Evolutionary conservation across 352 stramenopile genomes (phyloP).

Genomic region (Plasmopara viticola): DNA sequence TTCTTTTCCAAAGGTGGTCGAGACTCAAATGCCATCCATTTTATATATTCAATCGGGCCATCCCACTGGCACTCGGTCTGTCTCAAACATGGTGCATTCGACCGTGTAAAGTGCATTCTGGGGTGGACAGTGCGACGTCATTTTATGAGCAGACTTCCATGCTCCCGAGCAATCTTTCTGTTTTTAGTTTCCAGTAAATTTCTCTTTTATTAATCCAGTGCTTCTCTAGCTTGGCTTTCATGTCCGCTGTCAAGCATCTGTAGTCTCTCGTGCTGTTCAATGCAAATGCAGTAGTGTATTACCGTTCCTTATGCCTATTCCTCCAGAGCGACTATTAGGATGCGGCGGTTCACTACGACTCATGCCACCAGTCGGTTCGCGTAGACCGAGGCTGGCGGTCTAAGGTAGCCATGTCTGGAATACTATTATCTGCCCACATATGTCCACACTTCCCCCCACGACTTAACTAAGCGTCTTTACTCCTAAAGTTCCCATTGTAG

Average conservation of each 20-base stretch:
- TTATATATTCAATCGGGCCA: constrained; percentile 84
- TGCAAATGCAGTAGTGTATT: too few species aligned
- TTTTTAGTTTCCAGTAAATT: constrained; percentile 47
- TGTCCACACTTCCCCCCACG: too few species aligned
- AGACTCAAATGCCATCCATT: constrained; percentile 93
- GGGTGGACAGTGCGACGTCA: constrained; percentile 61
- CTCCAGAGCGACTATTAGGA: too few species aligned
- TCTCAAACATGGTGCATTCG: constrained; percentile 94
- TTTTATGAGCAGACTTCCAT: constrained; percentile 79
- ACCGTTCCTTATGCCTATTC: too few species aligned
- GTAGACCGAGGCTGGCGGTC: too few species aligned
- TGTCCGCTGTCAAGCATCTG: constrained; percentile 42
- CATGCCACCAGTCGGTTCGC: too few species aligned
- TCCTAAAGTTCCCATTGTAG: too few species aligned
- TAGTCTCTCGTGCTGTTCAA: too few species aligned
- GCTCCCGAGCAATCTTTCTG: constrained; percentile 55
- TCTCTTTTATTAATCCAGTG: constrained; percentile 74
- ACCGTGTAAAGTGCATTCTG: constrained; percentile 48
- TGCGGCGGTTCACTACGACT: too few species aligned
- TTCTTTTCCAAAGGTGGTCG: constrained; percentile 77
- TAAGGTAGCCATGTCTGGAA: too few species aligned
- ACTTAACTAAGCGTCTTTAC: too few species aligned
- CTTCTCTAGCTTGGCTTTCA: constrained; percentile 42
- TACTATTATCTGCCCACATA: too few species aligned
- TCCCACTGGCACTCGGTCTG: constrained; percentile 85